Conservation (phyloP, 2,329 filamentous ascomycete species). For the Trichoderma gracile region DNA sequence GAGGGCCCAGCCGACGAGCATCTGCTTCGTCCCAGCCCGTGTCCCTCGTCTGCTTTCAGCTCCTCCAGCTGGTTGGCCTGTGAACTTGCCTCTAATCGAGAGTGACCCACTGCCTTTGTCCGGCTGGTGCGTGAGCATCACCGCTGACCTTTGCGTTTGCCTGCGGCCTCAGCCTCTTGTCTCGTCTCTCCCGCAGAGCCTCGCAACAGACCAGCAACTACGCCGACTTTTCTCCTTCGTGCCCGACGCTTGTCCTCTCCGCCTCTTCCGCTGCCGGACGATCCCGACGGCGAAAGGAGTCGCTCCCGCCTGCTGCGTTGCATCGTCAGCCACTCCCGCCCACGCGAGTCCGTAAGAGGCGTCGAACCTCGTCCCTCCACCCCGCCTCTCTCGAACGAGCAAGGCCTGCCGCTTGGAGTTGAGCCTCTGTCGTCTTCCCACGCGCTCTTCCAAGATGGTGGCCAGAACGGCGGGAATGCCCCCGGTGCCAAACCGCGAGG, state of each 20-base stretch:
- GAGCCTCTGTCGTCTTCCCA: not conserved
- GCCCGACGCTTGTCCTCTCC: not conserved
- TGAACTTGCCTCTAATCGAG: not conserved
- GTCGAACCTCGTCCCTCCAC: conserved; percentile 19
- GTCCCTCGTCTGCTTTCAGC: not conserved
- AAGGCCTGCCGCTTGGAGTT: not conserved
- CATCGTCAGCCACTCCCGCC: not conserved
- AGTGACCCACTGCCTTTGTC: conserved; percentile 15
- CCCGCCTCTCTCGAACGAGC: conserved; percentile 16
- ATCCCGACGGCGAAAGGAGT: not conserved
- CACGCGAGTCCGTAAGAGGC: conserved; percentile 24
- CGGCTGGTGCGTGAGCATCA: conserved; percentile 21
- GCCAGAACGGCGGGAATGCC: conserved; percentile 52
- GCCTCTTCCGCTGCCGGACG: not conserved
- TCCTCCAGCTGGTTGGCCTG: not conserved
- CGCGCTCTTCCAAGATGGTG: conserved; percentile 34
- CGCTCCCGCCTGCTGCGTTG: not conserved
- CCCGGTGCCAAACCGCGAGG: conserved; percentile 61
- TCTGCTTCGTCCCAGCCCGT: not conserved
- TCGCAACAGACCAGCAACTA: not conserved
- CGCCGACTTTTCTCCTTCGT: not conserved
- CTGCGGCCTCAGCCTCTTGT: not conserved
- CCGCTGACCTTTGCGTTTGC: conserved; percentile 15
- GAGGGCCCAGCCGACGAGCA: not conserved
- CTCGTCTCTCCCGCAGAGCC: not conserved